Conservation (phyloP, 2,329 filamentous ascomycete species). For the Furcasterigmium furcatum region DNA sequence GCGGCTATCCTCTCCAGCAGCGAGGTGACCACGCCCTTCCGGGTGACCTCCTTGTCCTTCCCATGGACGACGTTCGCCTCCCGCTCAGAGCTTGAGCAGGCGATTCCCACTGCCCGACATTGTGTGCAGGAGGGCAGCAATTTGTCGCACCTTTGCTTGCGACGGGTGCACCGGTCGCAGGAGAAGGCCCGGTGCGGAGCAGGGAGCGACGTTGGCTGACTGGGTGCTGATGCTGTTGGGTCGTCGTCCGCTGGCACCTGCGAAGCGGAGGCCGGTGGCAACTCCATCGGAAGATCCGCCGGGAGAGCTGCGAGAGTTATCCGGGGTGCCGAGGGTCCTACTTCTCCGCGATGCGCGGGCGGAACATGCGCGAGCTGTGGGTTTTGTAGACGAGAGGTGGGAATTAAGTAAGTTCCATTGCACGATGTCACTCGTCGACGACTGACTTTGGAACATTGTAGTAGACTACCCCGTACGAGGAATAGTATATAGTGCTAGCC, state of each 20-base stretch:
- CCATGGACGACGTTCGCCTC: not conserved
- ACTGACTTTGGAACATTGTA: no score
- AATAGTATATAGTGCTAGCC: no score
- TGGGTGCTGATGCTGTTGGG: not conserved
- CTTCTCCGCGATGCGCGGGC: no score
- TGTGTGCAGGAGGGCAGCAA: constrained; percentile 4
- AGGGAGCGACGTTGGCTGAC: not conserved
- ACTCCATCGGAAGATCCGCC: not conserved
- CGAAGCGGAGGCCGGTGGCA: not conserved
- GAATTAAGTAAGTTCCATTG: no score
- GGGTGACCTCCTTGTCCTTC: not conserved
- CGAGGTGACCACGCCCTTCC: constrained; percentile 6
- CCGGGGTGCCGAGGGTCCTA: not conserved
- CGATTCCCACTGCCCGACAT: constrained; percentile 2
- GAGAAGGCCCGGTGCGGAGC: not conserved
- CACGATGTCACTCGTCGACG: no score
- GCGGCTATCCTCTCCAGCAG: constrained; percentile 6
- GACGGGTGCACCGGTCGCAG: constrained; percentile 4
- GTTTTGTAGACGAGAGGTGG: no score
- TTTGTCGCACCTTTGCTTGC: constrained; percentile 10
- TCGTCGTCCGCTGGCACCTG: no score
- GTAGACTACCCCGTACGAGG: no score
- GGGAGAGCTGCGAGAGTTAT: not conserved
- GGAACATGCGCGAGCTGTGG: no score
- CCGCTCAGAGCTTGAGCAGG: constrained; percentile 2